Percentiles rank a stretch among this genome's conserved stretches.
These are phyloP conservation scores for Collariella sp. DNA, from an alignment of 495 filamentous ascomycete species.

Conservation along the genomic window DNA sequence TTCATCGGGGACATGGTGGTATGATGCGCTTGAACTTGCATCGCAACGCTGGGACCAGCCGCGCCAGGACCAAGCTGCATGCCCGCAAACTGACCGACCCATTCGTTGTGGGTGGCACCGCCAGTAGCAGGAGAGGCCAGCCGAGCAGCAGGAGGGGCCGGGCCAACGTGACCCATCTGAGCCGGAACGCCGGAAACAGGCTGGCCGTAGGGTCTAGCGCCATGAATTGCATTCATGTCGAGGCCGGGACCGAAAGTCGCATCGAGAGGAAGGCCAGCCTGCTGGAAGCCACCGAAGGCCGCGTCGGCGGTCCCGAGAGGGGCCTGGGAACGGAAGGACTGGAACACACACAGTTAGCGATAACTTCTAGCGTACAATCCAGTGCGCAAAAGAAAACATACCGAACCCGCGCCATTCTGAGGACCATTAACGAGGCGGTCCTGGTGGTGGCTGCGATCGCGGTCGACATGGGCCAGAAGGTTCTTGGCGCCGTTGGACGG, in stretches of 20 bases:
- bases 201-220: background rate
- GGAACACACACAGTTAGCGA: background rate
- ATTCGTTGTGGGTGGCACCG: conserved; percentile 12
- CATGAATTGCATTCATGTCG: conserved; percentile 7
- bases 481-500: conserved; percentile 83
- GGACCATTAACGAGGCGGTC: conserved; percentile 46
- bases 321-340: conserved; percentile 28
- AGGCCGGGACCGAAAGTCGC: conserved; percentile 3
- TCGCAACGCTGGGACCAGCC: conserved; percentile 2
- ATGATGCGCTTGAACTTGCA: background rate
- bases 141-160: background rate
- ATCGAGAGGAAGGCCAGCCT: conserved; percentile 7
- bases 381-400: conserved; percentile 4
- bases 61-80: conserved; percentile 17
- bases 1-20: conserved; percentile 4
- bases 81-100: conserved; percentile 23
- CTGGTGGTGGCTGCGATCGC: conserved; percentile 77
- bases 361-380: background rate
- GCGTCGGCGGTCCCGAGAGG: conserved; percentile 10
- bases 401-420: conserved; percentile 13
- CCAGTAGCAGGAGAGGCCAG: conserved; percentile 6
- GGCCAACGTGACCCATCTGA: background rate
- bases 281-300: conserved; percentile 21
- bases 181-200: conserved; percentile 3
- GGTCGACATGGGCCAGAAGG: conserved; percentile 69